Conservation (phyloP, 345 rosid species). For the Toxicodendron radicans region DNA sequence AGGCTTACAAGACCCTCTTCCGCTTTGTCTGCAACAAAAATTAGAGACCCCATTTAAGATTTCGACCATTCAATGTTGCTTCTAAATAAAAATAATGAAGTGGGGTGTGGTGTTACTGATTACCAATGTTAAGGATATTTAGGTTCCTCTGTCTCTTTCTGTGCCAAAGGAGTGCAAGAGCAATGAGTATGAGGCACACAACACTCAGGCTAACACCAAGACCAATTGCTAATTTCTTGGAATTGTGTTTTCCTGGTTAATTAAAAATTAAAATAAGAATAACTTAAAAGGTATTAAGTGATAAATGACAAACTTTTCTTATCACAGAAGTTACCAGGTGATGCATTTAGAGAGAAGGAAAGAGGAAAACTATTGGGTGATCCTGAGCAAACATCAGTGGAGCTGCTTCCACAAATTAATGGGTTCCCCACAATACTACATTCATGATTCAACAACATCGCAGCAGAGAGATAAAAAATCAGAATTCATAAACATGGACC, state of each 20-base stretch:
- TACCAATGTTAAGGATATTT: constrained; percentile 44
- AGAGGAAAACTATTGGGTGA: constrained; percentile 51
- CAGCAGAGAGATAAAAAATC: constrained; percentile 5
- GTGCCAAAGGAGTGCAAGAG: constrained; percentile 56
- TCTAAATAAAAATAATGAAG: background rate
- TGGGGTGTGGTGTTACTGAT: constrained; percentile 39
- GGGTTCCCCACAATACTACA: constrained; percentile 83
- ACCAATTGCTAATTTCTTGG: constrained; percentile 65
- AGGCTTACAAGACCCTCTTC: constrained; percentile 65
- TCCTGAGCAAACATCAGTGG: constrained; percentile 60
- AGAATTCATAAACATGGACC: constrained; percentile 7
- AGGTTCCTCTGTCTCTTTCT: constrained; percentile 46
- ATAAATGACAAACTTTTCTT: background rate
- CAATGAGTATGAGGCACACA: constrained; percentile 44
- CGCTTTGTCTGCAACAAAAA: constrained; percentile 53
- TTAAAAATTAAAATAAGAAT: background rate
- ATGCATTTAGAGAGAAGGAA: constrained; percentile 49
- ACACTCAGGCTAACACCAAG: constrained; percentile 70
- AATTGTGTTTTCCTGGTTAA: constrained; percentile 43
- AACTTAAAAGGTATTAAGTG: background rate
- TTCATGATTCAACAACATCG: constrained; percentile 22
- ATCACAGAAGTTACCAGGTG: constrained; percentile 45
- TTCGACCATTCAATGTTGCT: background rate
- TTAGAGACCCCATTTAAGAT: background rate
- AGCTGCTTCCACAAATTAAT: constrained; percentile 63